Base-by-base conservation (phyloP, 1,284 basidiomycete species). In the Retiboletus flavoniger region DNA sequence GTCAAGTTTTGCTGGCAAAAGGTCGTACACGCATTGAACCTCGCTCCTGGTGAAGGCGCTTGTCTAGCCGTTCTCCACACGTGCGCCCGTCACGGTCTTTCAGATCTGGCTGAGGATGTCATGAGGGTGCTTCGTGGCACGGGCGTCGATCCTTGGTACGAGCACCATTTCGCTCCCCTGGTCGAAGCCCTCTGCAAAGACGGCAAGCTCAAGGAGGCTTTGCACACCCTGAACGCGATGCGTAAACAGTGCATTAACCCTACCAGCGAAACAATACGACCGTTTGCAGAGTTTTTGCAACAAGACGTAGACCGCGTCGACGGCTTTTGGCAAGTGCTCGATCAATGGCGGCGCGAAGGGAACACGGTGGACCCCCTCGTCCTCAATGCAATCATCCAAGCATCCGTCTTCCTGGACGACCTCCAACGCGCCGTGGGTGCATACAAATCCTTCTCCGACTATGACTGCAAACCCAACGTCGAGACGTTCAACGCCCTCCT, bases 341-440 rank as follows among this genome's bases (percentile, higher is more conserved):
- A 90, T 57, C 75, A 81, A 50, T 72, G 92, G 62, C 75, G 78
- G 49, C 71, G 76, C 41, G 77, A 80, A 31, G 81, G 78, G 13
- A 74, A 77, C 52, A 59, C 62, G 0, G 66, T 93, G 46, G 83
- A 89, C 61, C 64, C 83, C 13, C 71, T 78, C 32, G 79, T 82
- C 9, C 69, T 91, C 55, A 90, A 91, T 63, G 76, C 81, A 29
- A 66, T 93, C 54, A 74, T 94, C 52, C 75, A 78, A 55, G 91
- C 89, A 0, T 79, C 83, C 0, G 74, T 84, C 36, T 63, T 69
- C n/a, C 71, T 85, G 2, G 76, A 78, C 11, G 91, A 93, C 68
- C 70, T 94, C 8, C 85, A 88, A 58, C 86, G 90, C 28, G 89
- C 88, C 0, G 72, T 94, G 46, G 88, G 88, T 7, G 83, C 85